Conservation (phyloP, 2,329 filamentous ascomycete species). For the Colletotrichum destructivum region DNA sequence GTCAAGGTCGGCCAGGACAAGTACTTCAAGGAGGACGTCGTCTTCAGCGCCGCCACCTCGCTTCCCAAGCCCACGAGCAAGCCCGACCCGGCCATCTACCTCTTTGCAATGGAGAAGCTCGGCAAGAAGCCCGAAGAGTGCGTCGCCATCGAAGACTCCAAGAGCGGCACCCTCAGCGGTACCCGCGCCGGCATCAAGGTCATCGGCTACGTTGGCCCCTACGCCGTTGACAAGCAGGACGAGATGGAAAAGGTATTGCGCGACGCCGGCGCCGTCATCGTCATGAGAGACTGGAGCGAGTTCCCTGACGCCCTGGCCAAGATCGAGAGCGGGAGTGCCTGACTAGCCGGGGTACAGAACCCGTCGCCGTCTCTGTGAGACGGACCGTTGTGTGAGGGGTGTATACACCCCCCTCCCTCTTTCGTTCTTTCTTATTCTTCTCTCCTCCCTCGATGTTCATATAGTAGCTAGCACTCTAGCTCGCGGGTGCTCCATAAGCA, state of each 20-base stretch:
- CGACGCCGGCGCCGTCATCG: constrained; percentile 73
- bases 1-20: constrained; percentile 84
- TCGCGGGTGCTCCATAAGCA: constrained; percentile 10
- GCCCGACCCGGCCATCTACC: constrained; percentile 91
- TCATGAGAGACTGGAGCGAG: constrained; percentile 74
- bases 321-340: constrained; percentile 50
- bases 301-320: constrained; percentile 64
- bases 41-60: constrained; percentile 88
- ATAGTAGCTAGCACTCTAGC: constrained; percentile 5
- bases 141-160: constrained; percentile 90
- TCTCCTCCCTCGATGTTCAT: not conserved
- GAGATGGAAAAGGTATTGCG: constrained; percentile 76
- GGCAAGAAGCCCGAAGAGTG: constrained; percentile 80
- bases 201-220: constrained; percentile 89
- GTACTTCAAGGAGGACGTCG: constrained; percentile 81
- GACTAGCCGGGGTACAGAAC: constrained; percentile 39
- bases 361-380: constrained; percentile 38
- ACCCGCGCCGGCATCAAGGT: constrained; percentile 84
- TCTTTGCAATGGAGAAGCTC: constrained; percentile 81
- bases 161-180: constrained; percentile 83
- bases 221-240: constrained; percentile 72
- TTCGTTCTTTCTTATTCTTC: not conserved
- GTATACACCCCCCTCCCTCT: not conserved
- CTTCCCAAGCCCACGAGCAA: constrained; percentile 87
- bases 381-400: no score